These are phyloP conservation scores for Penicillium brasilianum DNA, from an alignment of 2,329 filamentous ascomycete species.

Conservation along the genomic window DNA sequence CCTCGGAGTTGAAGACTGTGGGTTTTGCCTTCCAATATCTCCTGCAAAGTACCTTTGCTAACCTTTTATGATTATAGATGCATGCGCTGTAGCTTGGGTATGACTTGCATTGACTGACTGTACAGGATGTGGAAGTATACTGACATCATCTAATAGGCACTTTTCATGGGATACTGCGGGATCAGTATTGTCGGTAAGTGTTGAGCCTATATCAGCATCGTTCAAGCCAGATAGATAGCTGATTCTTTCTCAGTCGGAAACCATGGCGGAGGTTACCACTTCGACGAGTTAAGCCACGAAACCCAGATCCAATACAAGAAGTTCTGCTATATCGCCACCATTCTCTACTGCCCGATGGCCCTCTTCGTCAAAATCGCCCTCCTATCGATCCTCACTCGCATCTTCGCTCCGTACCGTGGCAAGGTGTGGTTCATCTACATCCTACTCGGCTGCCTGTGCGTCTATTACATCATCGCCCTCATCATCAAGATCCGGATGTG, in stretches of 20 bases:
- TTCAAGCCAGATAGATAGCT: neutral
- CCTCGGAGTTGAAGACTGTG: slow-evolving; percentile 43
- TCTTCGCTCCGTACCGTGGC: slow-evolving; percentile 44
- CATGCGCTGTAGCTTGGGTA: slow-evolving; percentile 28
- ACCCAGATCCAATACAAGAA: slow-evolving; percentile 35
- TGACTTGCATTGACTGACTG: neutral
- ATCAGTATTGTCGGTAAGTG: slow-evolving; percentile 35
- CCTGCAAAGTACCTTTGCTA: slow-evolving; percentile 11
- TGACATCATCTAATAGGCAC: slow-evolving; percentile 20
- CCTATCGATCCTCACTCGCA: slow-evolving; percentile 44
- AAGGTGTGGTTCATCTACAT: slow-evolving; percentile 43
- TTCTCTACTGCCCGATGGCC: slow-evolving; percentile 49
- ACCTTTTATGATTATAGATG: slow-evolving; percentile 22
- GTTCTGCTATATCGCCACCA: slow-evolving; percentile 45
- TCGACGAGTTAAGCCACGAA: slow-evolving; percentile 29
- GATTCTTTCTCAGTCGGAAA: slow-evolving; percentile 32
- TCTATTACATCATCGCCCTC: slow-evolving; percentile 44
- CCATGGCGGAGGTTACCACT: slow-evolving; percentile 45
- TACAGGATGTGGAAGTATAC: neutral
- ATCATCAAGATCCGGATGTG: slow-evolving; percentile 48
- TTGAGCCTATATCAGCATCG: neutral
- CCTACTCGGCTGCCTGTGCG: slow-evolving; percentile 40
- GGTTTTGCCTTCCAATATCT: slow-evolving; percentile 13
- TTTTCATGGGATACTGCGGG: slow-evolving; percentile 44
- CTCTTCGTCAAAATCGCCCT: slow-evolving; percentile 46